Conservation (phyloP, 805 yeast genomes). For the Debaryomyces prosopidis region DNA sequence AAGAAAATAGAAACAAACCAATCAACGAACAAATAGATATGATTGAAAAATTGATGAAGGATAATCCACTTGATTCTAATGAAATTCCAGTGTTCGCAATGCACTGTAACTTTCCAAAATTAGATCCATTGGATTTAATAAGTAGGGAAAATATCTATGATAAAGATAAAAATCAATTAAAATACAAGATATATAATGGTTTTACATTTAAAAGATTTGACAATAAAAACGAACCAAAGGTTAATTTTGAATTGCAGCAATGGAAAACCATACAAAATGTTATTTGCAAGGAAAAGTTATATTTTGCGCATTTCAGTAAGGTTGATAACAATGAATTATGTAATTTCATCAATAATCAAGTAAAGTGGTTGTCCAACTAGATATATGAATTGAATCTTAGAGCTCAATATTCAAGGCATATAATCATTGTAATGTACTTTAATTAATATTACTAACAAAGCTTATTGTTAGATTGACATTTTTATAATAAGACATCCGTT, state of each 20-base stretch:
- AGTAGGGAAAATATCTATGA: conserved; percentile 26
- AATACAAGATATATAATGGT: conserved; percentile 28
- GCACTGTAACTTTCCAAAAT: conserved; percentile 38
- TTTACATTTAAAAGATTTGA: conserved; percentile 15
- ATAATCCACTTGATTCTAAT: conserved; percentile 17
- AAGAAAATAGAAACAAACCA: conserved; percentile 9
- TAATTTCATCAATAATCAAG: conserved; percentile 26
- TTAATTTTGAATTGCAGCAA: conserved; percentile 32
- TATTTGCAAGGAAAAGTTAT: conserved; percentile 24
- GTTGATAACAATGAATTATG: conserved; percentile 24
- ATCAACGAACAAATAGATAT: conserved; percentile 24
- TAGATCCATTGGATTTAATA: conserved; percentile 30
- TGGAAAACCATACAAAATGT: conserved; percentile 29
- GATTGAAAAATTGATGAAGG: conserved; percentile 16
- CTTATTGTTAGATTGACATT: no score
- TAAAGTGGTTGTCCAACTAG: conserved; percentile 18
- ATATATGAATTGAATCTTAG: no score
- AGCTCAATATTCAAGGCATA: no score
- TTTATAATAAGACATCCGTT: no score
- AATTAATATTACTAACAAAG: no score
- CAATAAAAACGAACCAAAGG: conserved; percentile 4
- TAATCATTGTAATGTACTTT: no score
- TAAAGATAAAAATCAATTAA: conserved; percentile 19
- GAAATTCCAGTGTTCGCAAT: conserved; percentile 26
- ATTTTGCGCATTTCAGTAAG: conserved; percentile 24